Base-by-base conservation (phyloP, 148 eudicot genomes). In the Rhododendron molle region DNA sequence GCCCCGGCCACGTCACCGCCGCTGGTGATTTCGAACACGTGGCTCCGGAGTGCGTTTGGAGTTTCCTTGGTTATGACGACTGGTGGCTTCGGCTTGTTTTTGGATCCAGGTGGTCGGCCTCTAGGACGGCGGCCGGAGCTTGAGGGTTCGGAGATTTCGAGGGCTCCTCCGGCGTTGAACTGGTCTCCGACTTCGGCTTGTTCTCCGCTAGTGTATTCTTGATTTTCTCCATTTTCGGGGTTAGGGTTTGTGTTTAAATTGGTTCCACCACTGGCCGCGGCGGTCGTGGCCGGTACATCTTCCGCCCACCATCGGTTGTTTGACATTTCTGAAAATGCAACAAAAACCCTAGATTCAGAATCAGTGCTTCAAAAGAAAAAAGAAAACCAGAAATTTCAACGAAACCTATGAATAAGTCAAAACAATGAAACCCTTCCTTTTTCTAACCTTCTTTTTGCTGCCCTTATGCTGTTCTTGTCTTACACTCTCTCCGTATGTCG, bases 251-350 rank as follows among this genome's bases (percentile, higher is more conserved):
- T 28, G 74, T 69, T 69, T 28, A 69, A 28, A 28, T 69, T 69
- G 6, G 81, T 56, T 23, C 83, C 83, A 11, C 71, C 83, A 44
- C 80, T 32, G 10, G 79, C 78, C 3, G 26, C 83, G 65, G 34
- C 85, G 18, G 38, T 83, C 20, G 86, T 83, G 89, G 92, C 88
- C 26, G 89, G 92, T 71, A 89, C 89, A 87, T 94, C 92, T 32
- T 91, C 97, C 1, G 90, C 91, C 97, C 97, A 94, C 97, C 97
- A 94, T 52, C 94, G 87, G 87, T 90, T 94, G 88, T 92, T 94
- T 5, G 94, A 86, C 97, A 94, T 94, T 0, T 9, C 85, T 83
- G 74, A 4, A 12, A 30, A 28, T 28, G 40, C 40, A 67, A 26
- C 0, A 30, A 12, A 71, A 71, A 71, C 76, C 76, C 76, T 71